These are phyloP conservation scores for Acacia acuminata DNA, from an alignment of 306 rosid species.

Conservation along the genomic window DNA sequence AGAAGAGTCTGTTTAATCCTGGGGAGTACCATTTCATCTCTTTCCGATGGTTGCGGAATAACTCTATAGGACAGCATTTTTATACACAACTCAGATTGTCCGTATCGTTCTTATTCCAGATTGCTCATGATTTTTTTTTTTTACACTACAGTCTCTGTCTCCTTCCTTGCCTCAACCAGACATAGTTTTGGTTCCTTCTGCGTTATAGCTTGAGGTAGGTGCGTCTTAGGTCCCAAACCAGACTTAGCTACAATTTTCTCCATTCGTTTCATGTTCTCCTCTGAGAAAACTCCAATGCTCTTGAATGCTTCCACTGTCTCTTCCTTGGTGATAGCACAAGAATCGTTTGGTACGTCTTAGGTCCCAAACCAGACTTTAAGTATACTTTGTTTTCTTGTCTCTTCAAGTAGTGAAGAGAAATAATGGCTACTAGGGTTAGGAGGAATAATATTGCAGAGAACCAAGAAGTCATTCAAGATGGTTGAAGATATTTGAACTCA, in stretches of 20 bases:
- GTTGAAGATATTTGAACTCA: background rate
- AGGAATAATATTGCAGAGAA: background rate
- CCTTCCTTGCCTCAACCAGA: conserved; percentile 9
- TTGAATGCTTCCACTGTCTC: background rate
- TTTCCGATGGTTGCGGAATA: no score
- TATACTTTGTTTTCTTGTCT: background rate
- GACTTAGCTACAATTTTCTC: conserved; percentile 7
- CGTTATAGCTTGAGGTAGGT: background rate
- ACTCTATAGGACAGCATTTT: no score
- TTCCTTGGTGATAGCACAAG: conserved; percentile 5
- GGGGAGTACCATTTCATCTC: no score
- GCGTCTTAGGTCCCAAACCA: conserved; percentile 29
- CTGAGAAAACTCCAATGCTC: background rate
- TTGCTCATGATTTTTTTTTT: no score
- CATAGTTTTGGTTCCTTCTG: background rate
- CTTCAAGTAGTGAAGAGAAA: background rate
- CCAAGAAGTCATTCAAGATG: background rate
- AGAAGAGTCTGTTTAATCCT: no score
- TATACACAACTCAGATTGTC: no score
- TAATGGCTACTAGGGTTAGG: background rate
- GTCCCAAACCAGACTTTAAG: no score
- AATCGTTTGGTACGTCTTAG: no score
- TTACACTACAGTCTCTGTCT: conserved; percentile 15
- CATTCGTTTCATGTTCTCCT: conserved; percentile 13
- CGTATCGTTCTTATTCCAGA: no score